Percentiles rank a stretch among this genome's conserved stretches.
phyloP scores from a whole-genome alignment of 768 basidiomycete genomes.

The Rhodosporidiobolus sp. region DNA sequence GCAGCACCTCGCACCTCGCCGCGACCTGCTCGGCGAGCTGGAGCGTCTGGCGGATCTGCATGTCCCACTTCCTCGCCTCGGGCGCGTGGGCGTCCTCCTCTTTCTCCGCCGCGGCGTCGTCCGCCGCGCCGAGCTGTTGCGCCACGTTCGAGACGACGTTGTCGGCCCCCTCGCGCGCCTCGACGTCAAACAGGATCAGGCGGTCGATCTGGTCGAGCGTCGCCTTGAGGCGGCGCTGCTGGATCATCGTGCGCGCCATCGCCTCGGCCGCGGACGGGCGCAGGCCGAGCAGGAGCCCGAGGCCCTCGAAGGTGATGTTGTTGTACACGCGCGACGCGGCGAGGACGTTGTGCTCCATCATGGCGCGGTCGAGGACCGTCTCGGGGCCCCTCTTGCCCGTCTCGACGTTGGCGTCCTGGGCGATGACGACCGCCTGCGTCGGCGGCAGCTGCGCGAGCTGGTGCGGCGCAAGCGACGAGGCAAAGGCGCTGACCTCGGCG shows the following conservation, averaged over 20 bases:
- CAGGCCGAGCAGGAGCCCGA: slow-evolving; percentile 83
- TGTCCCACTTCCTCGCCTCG: slow-evolving; percentile 92
- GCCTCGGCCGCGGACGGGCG: slow-evolving; percentile 91
- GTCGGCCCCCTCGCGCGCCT: slow-evolving; percentile 80
- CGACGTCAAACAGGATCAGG: slow-evolving; percentile 93
- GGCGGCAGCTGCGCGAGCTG: slow-evolving; percentile 89
- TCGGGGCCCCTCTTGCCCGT: slow-evolving; percentile 75
- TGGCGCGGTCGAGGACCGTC: slow-evolving; percentile 92
- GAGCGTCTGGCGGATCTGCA: slow-evolving; percentile 33
- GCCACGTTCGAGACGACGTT: slow-evolving; percentile 55
- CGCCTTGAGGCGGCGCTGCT: slow-evolving; percentile 81
- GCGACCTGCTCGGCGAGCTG: slow-evolving; percentile 35
- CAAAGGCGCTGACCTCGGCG: slow-evolving; percentile 83
- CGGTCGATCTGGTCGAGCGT: slow-evolving; percentile 94
- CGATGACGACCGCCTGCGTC: slow-evolving; percentile 67
- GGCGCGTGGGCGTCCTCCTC: slow-evolving; percentile 71
- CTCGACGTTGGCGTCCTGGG: slow-evolving; percentile 55
- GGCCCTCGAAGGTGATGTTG: slow-evolving; percentile 92
- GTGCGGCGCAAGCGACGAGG: slow-evolving; percentile 78
- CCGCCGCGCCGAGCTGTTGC: slow-evolving; percentile 28
- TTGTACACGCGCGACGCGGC: slow-evolving; percentile 96
- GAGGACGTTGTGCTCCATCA: slow-evolving; percentile 97
- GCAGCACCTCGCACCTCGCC: slow-evolving; percentile 38
- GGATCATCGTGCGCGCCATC: slow-evolving; percentile 98
- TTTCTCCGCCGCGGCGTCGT: slow-evolving; percentile 50